Conservation (phyloP, 1,284 basidiomycete species). For the Gomphus bonarii region DNA sequence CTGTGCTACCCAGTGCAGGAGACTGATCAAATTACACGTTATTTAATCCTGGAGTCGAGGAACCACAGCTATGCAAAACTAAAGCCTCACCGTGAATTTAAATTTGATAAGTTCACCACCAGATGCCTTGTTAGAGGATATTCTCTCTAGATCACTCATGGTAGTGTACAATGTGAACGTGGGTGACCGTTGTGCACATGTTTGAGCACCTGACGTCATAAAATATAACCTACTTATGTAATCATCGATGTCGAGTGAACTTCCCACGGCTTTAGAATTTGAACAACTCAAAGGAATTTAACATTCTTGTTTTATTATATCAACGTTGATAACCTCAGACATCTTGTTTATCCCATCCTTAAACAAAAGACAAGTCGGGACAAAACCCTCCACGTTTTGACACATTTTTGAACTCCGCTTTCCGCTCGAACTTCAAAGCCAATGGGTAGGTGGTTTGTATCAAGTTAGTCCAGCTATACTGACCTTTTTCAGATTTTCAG, state of each 20-base stretch:
- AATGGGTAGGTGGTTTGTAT: background rate
- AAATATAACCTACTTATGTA: background rate
- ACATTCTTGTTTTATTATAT: too few species aligned
- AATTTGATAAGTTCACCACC: slow-evolving; percentile 79
- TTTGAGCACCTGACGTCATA: background rate
- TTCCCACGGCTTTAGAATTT: too few species aligned
- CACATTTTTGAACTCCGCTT: background rate
- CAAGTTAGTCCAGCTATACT: background rate
- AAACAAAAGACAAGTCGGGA: too few species aligned
- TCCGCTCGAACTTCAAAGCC: background rate
- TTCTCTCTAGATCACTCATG: slow-evolving; percentile 43
- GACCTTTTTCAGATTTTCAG: slow-evolving; percentile 10
- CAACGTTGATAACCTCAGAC: too few species aligned
- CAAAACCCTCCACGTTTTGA: too few species aligned
- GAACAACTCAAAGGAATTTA: too few species aligned
- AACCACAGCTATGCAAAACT: background rate
- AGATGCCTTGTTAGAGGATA: slow-evolving; percentile 74
- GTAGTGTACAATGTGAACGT: slow-evolving; percentile 6
- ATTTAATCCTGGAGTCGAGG: background rate
- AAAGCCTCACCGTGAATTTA: slow-evolving; percentile 60
- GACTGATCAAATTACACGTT: slow-evolving; percentile 30
- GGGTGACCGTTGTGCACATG: background rate
- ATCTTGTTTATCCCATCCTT: too few species aligned
- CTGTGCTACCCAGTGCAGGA: slow-evolving; percentile 65
- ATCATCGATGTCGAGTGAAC: too few species aligned